These are phyloP conservation scores for Basipetospora chlamydospora DNA, from an alignment of 2,329 filamentous ascomycete species.

Conservation along the genomic window DNA sequence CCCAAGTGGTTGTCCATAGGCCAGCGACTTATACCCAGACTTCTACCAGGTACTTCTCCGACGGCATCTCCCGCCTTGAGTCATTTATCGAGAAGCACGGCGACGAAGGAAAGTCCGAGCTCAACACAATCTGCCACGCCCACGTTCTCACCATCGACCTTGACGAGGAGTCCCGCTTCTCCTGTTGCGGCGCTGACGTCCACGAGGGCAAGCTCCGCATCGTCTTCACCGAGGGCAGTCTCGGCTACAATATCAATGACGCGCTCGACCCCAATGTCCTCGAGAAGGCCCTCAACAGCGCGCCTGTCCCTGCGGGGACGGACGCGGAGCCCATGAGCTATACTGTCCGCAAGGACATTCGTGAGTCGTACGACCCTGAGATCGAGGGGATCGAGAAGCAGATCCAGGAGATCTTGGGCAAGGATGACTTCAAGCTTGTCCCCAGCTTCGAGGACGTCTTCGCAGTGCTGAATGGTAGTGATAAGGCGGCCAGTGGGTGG, in stretches of 20 bases:
- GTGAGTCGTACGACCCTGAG: constrained; percentile 26
- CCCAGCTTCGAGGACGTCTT: constrained; percentile 32
- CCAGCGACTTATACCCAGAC: no score
- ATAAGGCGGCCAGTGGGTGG: constrained; percentile 20
- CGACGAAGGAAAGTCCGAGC: constrained; percentile 24
- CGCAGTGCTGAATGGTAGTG: constrained; percentile 18
- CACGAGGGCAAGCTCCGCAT: constrained; percentile 30
- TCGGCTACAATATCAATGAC: constrained; percentile 30
- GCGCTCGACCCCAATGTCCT: constrained; percentile 23
- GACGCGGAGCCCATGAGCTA: constrained; percentile 22
- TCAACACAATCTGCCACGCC: constrained; percentile 29
- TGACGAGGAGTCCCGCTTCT: constrained; percentile 25
- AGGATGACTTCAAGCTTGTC: constrained; percentile 28
- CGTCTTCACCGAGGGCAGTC: constrained; percentile 25
- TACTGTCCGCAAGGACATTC: constrained; percentile 26
- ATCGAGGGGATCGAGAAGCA: constrained; percentile 22
- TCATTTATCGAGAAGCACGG: constrained; percentile 22
- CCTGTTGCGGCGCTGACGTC: constrained; percentile 29
- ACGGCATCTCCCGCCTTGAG: constrained; percentile 24
- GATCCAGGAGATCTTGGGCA: constrained; percentile 23
- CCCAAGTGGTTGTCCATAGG: no score
- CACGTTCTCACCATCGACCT: constrained; percentile 31
- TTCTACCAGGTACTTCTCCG: constrained; percentile 25
- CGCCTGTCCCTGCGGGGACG: constrained; percentile 16
- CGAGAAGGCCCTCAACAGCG: constrained; percentile 29